Evolutionary conservation across 148 eudicot species (phyloP).

Genomic region (Camellia japonica): DNA sequence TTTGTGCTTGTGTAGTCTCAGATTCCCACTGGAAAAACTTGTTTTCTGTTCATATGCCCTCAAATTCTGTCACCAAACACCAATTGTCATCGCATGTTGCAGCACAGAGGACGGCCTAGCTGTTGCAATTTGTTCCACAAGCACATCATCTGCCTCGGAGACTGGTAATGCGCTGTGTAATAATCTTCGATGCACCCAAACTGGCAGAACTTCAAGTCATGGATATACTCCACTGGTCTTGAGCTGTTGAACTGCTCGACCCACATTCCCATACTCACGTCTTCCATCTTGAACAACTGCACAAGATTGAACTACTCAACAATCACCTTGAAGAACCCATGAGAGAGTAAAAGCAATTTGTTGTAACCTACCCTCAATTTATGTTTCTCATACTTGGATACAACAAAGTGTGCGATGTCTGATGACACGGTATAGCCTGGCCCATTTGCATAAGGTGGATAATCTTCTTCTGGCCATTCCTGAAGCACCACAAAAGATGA

Average conservation of each 20-base stretch:
- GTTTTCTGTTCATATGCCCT: background rate
- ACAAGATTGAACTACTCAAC: background rate
- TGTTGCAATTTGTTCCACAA: slow-evolving; percentile 31
- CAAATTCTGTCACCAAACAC: background rate
- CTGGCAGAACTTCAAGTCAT: slow-evolving; percentile 39
- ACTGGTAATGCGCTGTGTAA: slow-evolving; percentile 40
- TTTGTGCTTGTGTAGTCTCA: background rate
- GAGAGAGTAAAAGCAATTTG: background rate
- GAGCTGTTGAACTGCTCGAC: slow-evolving; percentile 32
- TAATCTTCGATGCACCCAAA: slow-evolving; percentile 34
- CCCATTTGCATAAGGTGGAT: slow-evolving; percentile 45
- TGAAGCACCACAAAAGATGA: slow-evolving; percentile 25
- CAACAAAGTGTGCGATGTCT: slow-evolving; percentile 27
- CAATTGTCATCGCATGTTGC: slow-evolving; percentile 24
- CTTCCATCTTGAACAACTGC: slow-evolving; percentile 44
- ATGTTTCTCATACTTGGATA: slow-evolving; percentile 26
- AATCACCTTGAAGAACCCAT: background rate
- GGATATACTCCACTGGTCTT: slow-evolving; percentile 28
- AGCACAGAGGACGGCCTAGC: slow-evolving; percentile 21
- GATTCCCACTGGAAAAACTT: background rate
- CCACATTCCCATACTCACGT: slow-evolving; percentile 38
- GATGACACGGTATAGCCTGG: slow-evolving; percentile 35
- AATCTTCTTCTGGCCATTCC: slow-evolving; percentile 56
- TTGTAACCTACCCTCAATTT: slow-evolving; percentile 20
- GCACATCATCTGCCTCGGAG: slow-evolving; percentile 42